Conservation (phyloP, 495 filamentous ascomycete genomes). For the Lichenothelia convexa region DNA sequence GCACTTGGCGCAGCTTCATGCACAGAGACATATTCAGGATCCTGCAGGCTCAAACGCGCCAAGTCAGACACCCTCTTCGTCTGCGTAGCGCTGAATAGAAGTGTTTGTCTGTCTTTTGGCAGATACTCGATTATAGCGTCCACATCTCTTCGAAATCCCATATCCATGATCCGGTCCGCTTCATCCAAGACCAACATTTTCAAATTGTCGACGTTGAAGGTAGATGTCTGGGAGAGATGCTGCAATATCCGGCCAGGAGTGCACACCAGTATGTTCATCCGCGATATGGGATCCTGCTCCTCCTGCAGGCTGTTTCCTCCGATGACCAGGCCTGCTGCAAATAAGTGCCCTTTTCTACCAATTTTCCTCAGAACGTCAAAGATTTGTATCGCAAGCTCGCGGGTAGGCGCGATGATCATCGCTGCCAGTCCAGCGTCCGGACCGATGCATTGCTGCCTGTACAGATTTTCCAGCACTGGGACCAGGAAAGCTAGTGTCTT, state of each 20-base stretch:
- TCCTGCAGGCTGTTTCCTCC: conserved; percentile 84
- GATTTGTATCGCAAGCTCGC: conserved; percentile 91
- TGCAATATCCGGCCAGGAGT: conserved; percentile 91
- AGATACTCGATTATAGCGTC: conserved; percentile 91
- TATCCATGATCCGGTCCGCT: conserved; percentile 91
- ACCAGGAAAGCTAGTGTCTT: conserved; percentile 91
- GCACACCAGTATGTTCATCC: conserved; percentile 97
- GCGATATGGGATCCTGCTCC: conserved; percentile 64
- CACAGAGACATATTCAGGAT: conserved; percentile 88
- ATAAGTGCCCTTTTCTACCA: conserved; percentile 62
- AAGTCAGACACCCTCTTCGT: conserved; percentile 86
- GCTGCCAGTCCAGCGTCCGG: conserved; percentile 73
- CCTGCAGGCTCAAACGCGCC: conserved; percentile 66
- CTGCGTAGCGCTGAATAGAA: conserved; percentile 93
- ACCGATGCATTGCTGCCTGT: conserved; percentile 74
- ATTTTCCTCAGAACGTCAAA: conserved; percentile 89
- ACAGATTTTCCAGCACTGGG: conserved; percentile 88
- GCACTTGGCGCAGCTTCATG: conserved; percentile 69
- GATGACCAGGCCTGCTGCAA: conserved; percentile 86
- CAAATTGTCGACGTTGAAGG: conserved; percentile 75
- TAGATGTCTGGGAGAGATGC: conserved; percentile 85
- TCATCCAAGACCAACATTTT: conserved; percentile 92
- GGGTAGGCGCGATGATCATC: conserved; percentile 81
- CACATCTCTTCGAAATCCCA: conserved; percentile 84
- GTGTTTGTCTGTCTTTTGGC: conserved; percentile 68